Conservation (phyloP, 1,284 basidiomycete genomes). For the Ceratobasidium sp. region DNA sequence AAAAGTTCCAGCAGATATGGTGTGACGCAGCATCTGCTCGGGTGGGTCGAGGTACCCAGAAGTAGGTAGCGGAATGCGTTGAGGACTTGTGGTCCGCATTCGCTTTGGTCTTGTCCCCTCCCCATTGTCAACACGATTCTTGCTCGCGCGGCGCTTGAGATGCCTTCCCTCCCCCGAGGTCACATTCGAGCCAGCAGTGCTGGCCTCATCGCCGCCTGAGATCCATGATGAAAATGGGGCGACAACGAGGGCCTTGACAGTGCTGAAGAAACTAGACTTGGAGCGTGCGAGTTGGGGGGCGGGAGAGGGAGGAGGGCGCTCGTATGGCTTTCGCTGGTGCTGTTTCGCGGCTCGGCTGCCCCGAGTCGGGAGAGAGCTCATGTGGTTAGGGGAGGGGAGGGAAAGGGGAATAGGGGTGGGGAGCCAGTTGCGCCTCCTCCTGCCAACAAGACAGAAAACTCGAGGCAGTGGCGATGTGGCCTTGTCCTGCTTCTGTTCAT, state of each 20-base stretch:
- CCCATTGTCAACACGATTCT: constrained; percentile 7
- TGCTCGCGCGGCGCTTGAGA: constrained; percentile 24
- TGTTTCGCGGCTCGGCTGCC: constrained; percentile 26
- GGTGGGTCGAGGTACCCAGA: constrained; percentile 68
- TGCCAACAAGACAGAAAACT: constrained; percentile 1
- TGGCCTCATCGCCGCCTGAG: background rate
- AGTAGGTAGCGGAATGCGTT: constrained; percentile 50
- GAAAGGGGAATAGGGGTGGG: constrained; percentile 4
- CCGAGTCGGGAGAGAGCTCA: constrained; percentile 44
- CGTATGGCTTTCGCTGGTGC: constrained; percentile 32
- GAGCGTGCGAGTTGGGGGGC: constrained; percentile 26
- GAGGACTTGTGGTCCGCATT: constrained; percentile 65
- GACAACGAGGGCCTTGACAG: constrained; percentile 69
- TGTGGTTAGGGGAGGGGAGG: constrained; percentile 36
- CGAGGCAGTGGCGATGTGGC: background rate
- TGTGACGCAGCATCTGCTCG: constrained; percentile 16
- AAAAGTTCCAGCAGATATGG: constrained; percentile 55
- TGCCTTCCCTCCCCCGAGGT: constrained; percentile 4
- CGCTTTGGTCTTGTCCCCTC: constrained; percentile 59
- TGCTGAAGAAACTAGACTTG: constrained; percentile 45
- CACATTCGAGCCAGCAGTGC: background rate
- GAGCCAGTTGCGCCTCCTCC: too few relatives aligned
- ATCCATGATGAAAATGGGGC: constrained; percentile 70
- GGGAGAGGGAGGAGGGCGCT: constrained; percentile 22
- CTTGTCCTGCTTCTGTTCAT: background rate